Evolutionary conservation across 176 grass and related monocot species (phyloP), one percentile per base, ranked within the genome.

Genomic region (Triticum urartu): DNA sequence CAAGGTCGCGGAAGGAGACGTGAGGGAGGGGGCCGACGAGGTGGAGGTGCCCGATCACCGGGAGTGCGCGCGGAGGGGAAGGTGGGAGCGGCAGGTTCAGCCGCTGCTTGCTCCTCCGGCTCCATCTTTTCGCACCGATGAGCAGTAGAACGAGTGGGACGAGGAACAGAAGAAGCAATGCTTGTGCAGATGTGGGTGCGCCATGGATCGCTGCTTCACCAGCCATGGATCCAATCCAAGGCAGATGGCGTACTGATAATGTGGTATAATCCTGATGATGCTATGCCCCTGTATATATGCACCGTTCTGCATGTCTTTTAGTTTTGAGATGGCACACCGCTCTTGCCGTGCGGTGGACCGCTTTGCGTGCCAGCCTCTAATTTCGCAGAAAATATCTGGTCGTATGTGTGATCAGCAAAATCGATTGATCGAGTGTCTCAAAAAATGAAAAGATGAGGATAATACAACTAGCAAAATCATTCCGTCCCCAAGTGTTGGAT

Each of bases 21-120:
- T 75, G 72, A 0, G 72, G 40, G 11, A 75, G 42, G 42, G 12
- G 0, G 0, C 72, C 72, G 40, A 75, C 42, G 1, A 50, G 72
- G 72, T 75, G 72, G 12, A 75, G 42, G 24, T 75, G 72, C 72
- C 72, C 72, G 42, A 75, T 75, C 42, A 75, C 72, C 12, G 72
- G 72, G 11, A 75, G 3, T 13, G 25, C 47, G 42, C 72, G 22
- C 7, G 72, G 72, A 28, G 72, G 72, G 42, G 42, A 75, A 50
- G 42, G 72, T 30, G 72, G 72, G 42, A 75, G 72, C 6, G 22
- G 72, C 72, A 18, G 13, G 72, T 18, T 26, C 26, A 15, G 42
- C 72, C 14, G 24, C 72, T 50, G 13, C 22, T 28, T 48, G 72
- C 6, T 75, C 45, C 22, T 75, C 25, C 42, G 40, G 72, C 42